A percentile compares a stretch with the other conserved stretches of the same genome.
Conservation (phyloP, 2,329 filamentous ascomycete genomes). For the Penicillium thymicola region DNA sequence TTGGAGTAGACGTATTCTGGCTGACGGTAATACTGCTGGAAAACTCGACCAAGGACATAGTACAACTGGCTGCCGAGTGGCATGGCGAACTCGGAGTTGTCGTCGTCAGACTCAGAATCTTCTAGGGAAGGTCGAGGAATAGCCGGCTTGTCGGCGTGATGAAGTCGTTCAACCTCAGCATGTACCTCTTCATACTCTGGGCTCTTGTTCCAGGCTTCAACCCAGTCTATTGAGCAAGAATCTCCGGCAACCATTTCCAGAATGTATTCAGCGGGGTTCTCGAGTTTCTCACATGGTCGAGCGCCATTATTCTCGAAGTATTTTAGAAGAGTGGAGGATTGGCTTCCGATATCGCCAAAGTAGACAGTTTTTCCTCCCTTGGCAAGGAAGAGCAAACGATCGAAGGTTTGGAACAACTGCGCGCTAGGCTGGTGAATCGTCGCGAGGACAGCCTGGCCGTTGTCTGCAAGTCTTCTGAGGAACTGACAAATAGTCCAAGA, state of each 20-base stretch:
- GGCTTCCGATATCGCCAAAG: constrained; percentile 61
- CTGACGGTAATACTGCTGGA: constrained; percentile 83
- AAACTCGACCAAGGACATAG: constrained; percentile 66
- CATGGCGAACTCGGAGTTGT: constrained; percentile 71
- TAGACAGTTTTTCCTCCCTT: constrained; percentile 64
- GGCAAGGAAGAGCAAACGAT: constrained; percentile 59
- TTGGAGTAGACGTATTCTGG: constrained; percentile 84
- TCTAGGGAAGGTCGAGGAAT: constrained; percentile 52
- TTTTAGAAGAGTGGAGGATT: constrained; percentile 53
- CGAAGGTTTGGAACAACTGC: constrained; percentile 81
- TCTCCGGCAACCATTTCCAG: constrained; percentile 53
- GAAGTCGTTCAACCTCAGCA: constrained; percentile 56
- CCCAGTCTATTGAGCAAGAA: constrained; percentile 54
- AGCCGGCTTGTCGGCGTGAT: constrained; percentile 23
- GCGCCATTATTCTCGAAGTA: constrained; percentile 65
- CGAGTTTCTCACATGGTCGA: constrained; percentile 54
- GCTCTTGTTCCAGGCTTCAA: constrained; percentile 57
- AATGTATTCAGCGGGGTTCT: constrained; percentile 75
- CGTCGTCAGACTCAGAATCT: constrained; percentile 21
- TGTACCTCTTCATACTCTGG: constrained; percentile 54
- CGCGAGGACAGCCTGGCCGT: constrained; percentile 81
- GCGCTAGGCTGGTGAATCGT: constrained; percentile 92
- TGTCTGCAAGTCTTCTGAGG: constrained; percentile 78
- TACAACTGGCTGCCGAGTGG: constrained; percentile 63
- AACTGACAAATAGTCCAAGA: constrained; percentile 84